Base-by-base conservation (phyloP, 768 basidiomycete species). In the Lentinula sp. region DNA sequence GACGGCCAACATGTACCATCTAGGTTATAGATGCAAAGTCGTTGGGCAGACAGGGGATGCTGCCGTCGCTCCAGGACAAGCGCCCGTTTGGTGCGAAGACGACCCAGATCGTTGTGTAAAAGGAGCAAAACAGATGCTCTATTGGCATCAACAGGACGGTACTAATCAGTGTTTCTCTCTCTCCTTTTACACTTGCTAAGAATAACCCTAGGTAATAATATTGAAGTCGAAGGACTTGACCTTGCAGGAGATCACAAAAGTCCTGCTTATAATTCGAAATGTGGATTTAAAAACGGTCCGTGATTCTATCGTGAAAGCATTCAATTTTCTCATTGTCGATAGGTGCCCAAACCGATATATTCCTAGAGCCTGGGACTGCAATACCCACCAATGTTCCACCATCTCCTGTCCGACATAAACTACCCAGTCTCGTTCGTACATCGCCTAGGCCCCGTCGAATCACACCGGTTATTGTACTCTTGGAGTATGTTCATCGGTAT, bases 1-100 rank as follows among this genome's bases (percentile, higher is more conserved):
- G 5, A 70, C 74, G 60, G 74, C 77, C 2, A 79, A 79, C 64
- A 80, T 80, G 67, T 80, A 79, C 63, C 79, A 79, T 76, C 63
- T 71, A 37, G 72, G 71, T 37, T 75, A 70, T 61, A 68, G 70
- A 58, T 80, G 79, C 62, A 77, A 71, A 31, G 79, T 80, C 3
- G 71, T 70, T 28, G 71, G 71, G 1, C 39, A 63, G 3, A 73
- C 75, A 0, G 75, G 76, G 1, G 63, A 65, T 11, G 60, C 65
- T 4, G 65, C 69, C 7, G 62, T 68, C 16, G 71, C 73, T 3
- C 66, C 71, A 6, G 75, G 69, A 10, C 57, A 62, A 1, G 70
- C 79, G 1, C 70, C 78, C 1, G 72, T 74, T n/a, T 80, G 75
- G 75, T 80, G 78, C 58, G 74, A 78, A 65, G 71, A 69, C 28